Evolutionary conservation across 2,329 filamentous ascomycete species (phyloP), one percentile per base, ranked within the genome.

Genomic region (Exophiala calicioides): DNA sequence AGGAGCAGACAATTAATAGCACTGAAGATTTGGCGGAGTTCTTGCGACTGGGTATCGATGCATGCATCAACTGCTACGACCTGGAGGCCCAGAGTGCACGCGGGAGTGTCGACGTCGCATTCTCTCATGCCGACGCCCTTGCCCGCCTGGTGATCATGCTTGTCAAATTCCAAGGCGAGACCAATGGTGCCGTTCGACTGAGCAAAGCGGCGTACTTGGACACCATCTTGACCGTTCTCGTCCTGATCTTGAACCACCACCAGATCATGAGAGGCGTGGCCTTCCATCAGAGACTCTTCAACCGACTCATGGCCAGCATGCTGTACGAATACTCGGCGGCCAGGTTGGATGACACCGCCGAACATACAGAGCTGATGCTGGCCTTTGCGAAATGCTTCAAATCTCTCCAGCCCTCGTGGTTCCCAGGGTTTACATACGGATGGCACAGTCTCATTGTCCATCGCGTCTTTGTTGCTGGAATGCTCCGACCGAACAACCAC

Each of bases 201-300:
- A 79, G 74, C 58, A 88, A 88, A 55, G 75, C 82, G 2, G 75
- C 78, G 16, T 88, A 90, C 58, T 73, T 97, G 35, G 85, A 91
- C 57, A 85, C 85, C 1, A 81, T 91, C 40, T 70, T 96, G 30
- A 82, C 85, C 5, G 71, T 96, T n/a, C 73, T 88, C 24, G 80
- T 89, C 3, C 71, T 98, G 46, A 79, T 96, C 3, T 76, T 96
- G 50, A 91, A 88, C 65, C 84, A 93, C 58, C 89, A 97, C 63
- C 85, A 94, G 60, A 78, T 86, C 45, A 88, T 84, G 66, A 82
- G 85, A 34, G 86, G 83, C 3, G 90, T 95, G 43, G 79, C 77
- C 29, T 90, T 95, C 72, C 91, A 89, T 60, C 86, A 91, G 62
- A 84, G 88, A 52, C 84, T 94, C 21, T 97, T 96, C 74, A 93